phyloP scores from a whole-genome alignment of 768 basidiomycete genomes.

The Megacollybia marginata region DNA sequence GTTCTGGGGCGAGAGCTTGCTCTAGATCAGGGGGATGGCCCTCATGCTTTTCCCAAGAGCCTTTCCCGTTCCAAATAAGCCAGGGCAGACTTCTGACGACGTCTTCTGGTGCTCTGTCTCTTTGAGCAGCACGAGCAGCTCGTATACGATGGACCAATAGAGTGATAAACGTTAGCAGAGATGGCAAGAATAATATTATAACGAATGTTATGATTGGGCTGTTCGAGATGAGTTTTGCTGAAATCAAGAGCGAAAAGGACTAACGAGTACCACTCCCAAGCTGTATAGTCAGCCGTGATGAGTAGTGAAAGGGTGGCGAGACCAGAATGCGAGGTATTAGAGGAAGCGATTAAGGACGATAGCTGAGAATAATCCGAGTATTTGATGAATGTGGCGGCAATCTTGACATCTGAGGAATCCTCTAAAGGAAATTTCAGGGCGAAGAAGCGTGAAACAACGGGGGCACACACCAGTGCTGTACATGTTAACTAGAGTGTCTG shows the following conservation, averaged over 20 bases:
- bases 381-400: constrained; percentile 84
- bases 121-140: constrained; percentile 70
- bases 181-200: constrained; percentile 84
- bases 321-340: constrained; percentile 76
- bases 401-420: constrained; percentile 78
- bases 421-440: constrained; percentile 32
- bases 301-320: constrained; percentile 67
- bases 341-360: constrained; percentile 57
- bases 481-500: constrained; percentile 83
- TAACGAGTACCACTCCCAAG: constrained; percentile 92
- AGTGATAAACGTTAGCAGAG: constrained; percentile 81
- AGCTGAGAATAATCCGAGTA: constrained; percentile 74
- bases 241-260: constrained; percentile 18
- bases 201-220: constrained; percentile 85
- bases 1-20: constrained; percentile 15
- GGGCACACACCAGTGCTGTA: constrained; percentile 70
- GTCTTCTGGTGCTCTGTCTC: constrained; percentile 78
- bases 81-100: constrained; percentile 75
- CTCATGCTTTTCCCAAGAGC: constrained; percentile 71
- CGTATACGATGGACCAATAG: constrained; percentile 86
- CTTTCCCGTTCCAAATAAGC: constrained; percentile 73
- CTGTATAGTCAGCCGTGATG: constrained; percentile 72
- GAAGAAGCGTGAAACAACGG: constrained; percentile 3
- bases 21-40: constrained; percentile 13
- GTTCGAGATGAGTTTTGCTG: constrained; percentile 4